phyloP scores from a whole-genome alignment of 495 filamentous ascomycete species.

The Podospora appendiculata region DNA sequence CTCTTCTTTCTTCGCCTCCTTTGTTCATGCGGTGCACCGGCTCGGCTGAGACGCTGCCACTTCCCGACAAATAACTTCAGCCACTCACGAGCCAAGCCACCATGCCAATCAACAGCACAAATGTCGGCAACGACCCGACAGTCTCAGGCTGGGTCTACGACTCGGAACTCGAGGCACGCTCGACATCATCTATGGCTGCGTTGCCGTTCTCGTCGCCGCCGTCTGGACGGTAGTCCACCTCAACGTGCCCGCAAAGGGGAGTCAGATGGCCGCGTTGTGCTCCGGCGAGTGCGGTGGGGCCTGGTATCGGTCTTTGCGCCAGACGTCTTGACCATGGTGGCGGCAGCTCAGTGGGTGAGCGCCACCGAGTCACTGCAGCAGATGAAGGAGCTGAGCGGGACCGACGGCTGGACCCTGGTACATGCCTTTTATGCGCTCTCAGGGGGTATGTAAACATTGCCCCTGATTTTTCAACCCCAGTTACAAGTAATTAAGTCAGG shows the following conservation, averaged over 20 bases:
- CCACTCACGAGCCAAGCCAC: no score
- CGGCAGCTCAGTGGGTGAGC: constrained; percentile 9
- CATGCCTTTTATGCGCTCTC: constrained; percentile 14
- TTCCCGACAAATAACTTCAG: no score
- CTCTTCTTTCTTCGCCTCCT: no score
- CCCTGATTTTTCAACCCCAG: no score
- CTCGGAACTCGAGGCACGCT: not conserved
- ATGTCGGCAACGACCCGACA: no score
- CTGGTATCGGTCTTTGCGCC: constrained; percentile 7
- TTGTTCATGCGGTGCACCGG: no score
- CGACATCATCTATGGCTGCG: constrained; percentile 17
- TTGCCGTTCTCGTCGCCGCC: constrained; percentile 18
- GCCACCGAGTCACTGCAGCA: constrained; percentile 10
- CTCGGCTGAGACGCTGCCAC: no score
- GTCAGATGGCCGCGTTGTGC: constrained; percentile 2
- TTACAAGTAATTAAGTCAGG: no score
- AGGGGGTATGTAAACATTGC: not conserved
- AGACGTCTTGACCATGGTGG: constrained; percentile 10
- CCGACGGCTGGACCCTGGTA: constrained; percentile 3
- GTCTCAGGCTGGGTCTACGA: constrained; percentile 1
- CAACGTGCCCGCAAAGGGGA: constrained; percentile 12
- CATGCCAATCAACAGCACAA: not conserved
- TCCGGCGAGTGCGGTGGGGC: constrained; percentile 9
- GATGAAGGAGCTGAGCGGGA: constrained; percentile 5
- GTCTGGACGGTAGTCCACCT: constrained; percentile 19